Base-by-base conservation (phyloP, 2,329 filamentous ascomycete species). In the Aspergillus sergii region DNA sequence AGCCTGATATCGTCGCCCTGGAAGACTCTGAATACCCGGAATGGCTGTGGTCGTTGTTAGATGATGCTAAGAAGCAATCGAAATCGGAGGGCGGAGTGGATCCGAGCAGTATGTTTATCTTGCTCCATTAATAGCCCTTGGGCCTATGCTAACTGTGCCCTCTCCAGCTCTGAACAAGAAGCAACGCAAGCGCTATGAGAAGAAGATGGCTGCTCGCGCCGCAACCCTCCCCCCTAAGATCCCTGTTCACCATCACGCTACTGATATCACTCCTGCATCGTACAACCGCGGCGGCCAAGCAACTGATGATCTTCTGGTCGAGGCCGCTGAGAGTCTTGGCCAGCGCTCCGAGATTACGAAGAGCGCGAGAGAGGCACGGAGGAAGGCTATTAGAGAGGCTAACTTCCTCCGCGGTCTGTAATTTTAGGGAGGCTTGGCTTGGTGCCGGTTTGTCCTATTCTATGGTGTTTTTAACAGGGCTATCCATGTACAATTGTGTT, bases 361-460 rank as follows among this genome's bases (percentile, higher is more conserved):
- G 72, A 81, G 79, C 66, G 77, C 79, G 28, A 75, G 81, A 62
- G 74, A 74, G 19, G 80, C 80, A 7, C 78, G 81, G 64, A 76
- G 81, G 63, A 82, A 81, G 72, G 72, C 71, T 19, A 82, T 83
- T 59, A 75, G 79, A 64, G 80, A 83, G 65, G 74, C 74, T 45
- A 83, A 83, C 74, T 83, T 82, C 76, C 73, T 83, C 72, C 78
- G 79, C 60, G 79, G 80, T 30, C 74, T 83, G 71, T 83, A 77
- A 73, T 63, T 55, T 19, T 60, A 62, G 30, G 43, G 43, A 36
- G 55, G 32, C 34, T 43, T n/a, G 23, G 21, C 32, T 57, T 59
- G n/a, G 28, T 51, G 28, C 48, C 4, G 16, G n/a, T n/a, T 39
- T 36, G n/a, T 39, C 34, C n/a, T 39, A 34, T 57, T 62, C 53